These are phyloP conservation scores for Backusella tarrabulga DNA, from an alignment of 192 early-diverging fungal species.

Conservation along the genomic window DNA sequence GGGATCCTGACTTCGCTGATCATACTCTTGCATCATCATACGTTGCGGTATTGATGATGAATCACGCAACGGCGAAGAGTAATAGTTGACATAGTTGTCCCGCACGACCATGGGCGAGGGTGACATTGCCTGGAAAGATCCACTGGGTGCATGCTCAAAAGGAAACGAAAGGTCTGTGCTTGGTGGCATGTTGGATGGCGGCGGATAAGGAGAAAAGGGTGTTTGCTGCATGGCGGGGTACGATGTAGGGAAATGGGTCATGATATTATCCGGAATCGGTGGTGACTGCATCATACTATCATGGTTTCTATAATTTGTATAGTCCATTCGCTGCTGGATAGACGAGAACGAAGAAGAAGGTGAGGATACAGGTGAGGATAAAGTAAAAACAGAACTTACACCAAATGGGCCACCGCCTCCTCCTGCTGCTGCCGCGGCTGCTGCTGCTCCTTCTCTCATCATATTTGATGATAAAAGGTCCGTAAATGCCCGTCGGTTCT, in stretches of 20 bases:
- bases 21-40: constrained; percentile 1
- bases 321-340: constrained; percentile 8
- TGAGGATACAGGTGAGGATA: constrained; percentile 5
- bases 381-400: neutral
- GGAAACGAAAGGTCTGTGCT: constrained; percentile 2
- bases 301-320: neutral
- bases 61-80: neutral
- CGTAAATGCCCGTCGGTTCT: neutral
- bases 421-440: neutral
- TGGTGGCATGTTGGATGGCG: neutral
- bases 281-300: constrained; percentile 4
- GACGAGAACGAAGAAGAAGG: neutral
- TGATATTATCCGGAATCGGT: constrained; percentile 5
- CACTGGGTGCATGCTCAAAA: neutral
- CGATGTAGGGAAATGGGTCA: neutral
- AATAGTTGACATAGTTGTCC: neutral
- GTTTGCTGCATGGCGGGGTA: neutral
- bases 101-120: neutral
- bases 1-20: constrained; percentile 2
- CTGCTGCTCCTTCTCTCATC: neutral
- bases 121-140: neutral
- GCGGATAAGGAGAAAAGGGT: neutral
- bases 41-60: neutral
- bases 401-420: neutral
- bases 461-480: constrained; percentile 6